Evolutionary conservation across 768 basidiomycete species (phyloP).

Genomic region (Nidularia pulvinata): DNA sequence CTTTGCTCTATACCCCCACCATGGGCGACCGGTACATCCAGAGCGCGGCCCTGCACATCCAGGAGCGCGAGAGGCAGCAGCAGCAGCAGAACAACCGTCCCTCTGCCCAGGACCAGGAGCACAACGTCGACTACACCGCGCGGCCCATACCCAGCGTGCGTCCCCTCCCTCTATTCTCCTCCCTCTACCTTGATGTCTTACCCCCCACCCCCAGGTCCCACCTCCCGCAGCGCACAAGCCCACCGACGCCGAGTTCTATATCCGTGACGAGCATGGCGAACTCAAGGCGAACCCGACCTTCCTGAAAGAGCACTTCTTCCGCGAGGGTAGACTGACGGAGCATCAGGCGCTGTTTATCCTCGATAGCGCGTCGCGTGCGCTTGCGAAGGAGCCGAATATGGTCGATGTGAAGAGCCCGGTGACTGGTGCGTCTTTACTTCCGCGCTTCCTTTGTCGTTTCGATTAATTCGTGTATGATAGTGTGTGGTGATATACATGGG

Average conservation of each 20-base stretch:
- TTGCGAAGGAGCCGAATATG: conserved; percentile 82
- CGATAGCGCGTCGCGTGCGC: conserved; percentile 59
- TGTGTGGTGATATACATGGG: conserved; percentile 97
- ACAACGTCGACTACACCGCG: neutral
- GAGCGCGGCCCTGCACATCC: neutral
- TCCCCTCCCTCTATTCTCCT: neutral
- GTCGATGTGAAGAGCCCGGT: conserved; percentile 87
- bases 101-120: neutral
- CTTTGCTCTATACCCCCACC: neutral
- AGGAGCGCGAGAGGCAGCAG: neutral
- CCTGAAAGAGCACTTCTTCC: conserved; percentile 88
- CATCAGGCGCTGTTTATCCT: conserved; percentile 86
- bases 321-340: conserved; percentile 83
- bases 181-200: neutral
- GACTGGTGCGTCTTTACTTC: conserved; percentile 61
- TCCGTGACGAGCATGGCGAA: conserved; percentile 46
- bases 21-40: conserved; percentile 3
- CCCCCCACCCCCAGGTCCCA: conserved; percentile 50
- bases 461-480: conserved; percentile 30
- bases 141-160: neutral
- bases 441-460: conserved; percentile 1
- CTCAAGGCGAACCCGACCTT: conserved; percentile 74
- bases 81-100: neutral
- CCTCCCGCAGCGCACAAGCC: conserved; percentile 65
- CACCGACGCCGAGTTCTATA: conserved; percentile 74